A percentile compares a stretch with the other conserved stretches of the same genome.
Conservation (phyloP, 805 yeast species). For the Candida khao-thaluensis region DNA sequence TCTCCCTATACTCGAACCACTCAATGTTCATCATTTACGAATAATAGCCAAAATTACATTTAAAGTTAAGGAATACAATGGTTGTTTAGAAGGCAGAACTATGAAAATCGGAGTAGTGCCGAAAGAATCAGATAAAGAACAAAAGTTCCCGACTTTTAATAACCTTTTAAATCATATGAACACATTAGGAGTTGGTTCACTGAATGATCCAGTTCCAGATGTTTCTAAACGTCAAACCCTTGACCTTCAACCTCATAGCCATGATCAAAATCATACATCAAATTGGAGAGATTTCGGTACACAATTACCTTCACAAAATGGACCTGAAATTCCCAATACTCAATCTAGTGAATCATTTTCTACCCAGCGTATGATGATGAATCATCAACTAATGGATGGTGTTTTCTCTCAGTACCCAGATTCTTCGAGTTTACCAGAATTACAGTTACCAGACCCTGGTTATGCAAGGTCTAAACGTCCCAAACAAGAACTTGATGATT, state of each 20-base stretch:
- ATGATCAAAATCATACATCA: too few species aligned
- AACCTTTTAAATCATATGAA: background rate
- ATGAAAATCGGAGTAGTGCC: background rate
- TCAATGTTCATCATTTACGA: background rate
- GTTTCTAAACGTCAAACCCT: background rate
- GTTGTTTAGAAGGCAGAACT: constrained; percentile 4
- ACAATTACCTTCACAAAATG: too few species aligned
- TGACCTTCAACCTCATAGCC: background rate
- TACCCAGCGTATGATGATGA: background rate
- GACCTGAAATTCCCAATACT: background rate
- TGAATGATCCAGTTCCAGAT: background rate
- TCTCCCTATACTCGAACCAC: background rate
- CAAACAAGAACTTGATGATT: constrained; percentile 1
- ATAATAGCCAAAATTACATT: constrained; percentile 2
- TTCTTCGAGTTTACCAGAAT: background rate
- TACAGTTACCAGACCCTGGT: background rate
- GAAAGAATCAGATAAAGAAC: background rate
- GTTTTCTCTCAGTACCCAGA: constrained; percentile 2
- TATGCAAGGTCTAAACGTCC: background rate
- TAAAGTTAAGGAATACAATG: background rate
- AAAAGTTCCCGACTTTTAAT: background rate
- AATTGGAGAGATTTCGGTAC: too few species aligned
- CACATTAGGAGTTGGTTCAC: too few species aligned
- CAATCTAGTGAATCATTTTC: background rate
- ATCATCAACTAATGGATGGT: constrained; percentile 2